Evolutionary conservation across 139 green algal genomes (phyloP).

Genomic region (Picocystis salinarum): DNA sequence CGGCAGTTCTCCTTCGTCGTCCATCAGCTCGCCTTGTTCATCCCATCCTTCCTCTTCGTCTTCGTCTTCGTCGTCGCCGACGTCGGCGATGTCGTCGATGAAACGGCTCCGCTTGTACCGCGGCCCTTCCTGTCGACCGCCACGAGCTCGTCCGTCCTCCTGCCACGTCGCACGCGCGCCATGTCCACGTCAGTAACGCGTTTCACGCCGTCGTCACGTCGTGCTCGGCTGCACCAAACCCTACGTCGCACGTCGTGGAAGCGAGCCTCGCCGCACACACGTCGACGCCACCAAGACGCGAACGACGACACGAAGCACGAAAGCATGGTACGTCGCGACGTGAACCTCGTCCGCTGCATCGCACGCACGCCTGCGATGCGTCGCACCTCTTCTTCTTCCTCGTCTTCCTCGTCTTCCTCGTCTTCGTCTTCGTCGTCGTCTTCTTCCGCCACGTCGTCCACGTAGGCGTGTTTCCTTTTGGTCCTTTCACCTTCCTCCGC

Average conservation of each 20-base stretch:
- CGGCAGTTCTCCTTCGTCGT: no score
- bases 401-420: not conserved
- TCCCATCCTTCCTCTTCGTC: constrained; percentile 25
- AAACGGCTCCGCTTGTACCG: constrained; percentile 25
- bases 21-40: constrained; percentile 10
- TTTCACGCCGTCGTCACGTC: not conserved
- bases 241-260: not conserved
- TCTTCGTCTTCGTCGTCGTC: not conserved
- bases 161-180: no score
- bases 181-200: no score
- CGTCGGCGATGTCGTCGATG: constrained; percentile 77
- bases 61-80: constrained; percentile 67
- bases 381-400: not conserved
- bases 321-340: not conserved
- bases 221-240: not conserved
- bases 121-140: constrained; percentile 15
- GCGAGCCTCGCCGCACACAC: no score
- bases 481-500: no score
- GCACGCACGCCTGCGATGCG: not conserved
- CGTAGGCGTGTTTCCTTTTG: not conserved
- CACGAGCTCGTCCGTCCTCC: constrained; percentile 7
- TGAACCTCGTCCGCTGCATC: no score
- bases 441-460: not conserved
- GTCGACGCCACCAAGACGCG: no score
- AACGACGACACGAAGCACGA: not conserved